These are phyloP conservation scores for Amphibolis antarctica DNA, from an alignment of 106 monocot genomes.

Conservation along the genomic window DNA sequence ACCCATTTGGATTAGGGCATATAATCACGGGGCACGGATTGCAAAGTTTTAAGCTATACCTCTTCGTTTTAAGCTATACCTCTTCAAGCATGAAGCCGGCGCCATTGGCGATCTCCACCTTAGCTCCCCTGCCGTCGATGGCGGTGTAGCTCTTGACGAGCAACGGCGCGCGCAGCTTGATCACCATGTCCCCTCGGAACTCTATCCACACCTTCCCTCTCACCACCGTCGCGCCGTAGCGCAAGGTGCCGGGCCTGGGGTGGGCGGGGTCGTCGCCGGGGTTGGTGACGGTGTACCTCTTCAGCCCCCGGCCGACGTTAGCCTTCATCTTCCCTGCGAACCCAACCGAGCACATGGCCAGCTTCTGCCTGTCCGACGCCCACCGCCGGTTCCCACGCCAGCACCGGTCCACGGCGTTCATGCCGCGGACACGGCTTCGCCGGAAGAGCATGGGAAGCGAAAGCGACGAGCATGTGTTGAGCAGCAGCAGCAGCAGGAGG, in stretches of 20 bases:
- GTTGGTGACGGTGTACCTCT: slow-evolving; percentile 52
- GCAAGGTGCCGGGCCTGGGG: slow-evolving; percentile 48
- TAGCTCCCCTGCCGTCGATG: slow-evolving; percentile 65
- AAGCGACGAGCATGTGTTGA: neutral
- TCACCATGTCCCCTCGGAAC: slow-evolving; percentile 43
- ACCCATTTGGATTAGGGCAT: too few relatives aligned
- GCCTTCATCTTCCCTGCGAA: slow-evolving; percentile 70
- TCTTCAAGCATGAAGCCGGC: slow-evolving; percentile 33
- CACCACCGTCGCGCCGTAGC: slow-evolving; percentile 41
- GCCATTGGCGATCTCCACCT: slow-evolving; percentile 65
- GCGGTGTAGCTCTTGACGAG: slow-evolving; percentile 44
- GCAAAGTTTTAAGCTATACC: too few relatives aligned
- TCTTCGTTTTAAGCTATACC: slow-evolving; percentile 9
- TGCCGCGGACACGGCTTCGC: neutral
- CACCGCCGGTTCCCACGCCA: slow-evolving; percentile 37
- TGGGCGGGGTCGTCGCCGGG: slow-evolving; percentile 40
- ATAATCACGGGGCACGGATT: too few relatives aligned
- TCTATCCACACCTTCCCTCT: slow-evolving; percentile 66
- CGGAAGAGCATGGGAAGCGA: too few relatives aligned
- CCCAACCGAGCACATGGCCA: slow-evolving; percentile 56
- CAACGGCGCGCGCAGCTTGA: slow-evolving; percentile 43
- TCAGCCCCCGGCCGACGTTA: slow-evolving; percentile 33
- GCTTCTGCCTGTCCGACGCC: slow-evolving; percentile 37
- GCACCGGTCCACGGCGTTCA: slow-evolving; percentile 29
- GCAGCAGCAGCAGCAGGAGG: slow-evolving; percentile 9